These are phyloP conservation scores for Candida oleophila DNA, from an alignment of 805 yeast genomes.

Conservation along the genomic window DNA sequence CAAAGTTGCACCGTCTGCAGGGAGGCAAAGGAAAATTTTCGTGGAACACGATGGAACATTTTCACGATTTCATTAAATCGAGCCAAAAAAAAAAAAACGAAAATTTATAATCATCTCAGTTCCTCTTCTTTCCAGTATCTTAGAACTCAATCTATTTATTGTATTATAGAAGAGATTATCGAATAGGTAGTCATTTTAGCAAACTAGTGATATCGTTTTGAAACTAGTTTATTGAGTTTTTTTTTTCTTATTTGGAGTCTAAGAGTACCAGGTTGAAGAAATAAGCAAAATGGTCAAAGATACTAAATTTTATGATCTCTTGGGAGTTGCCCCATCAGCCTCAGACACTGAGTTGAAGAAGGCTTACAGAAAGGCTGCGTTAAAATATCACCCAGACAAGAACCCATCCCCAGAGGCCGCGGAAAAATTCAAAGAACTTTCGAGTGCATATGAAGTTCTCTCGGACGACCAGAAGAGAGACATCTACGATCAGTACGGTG, in stretches of 20 bases:
- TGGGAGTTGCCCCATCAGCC: slow-evolving; percentile 72
- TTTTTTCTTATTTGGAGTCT: background rate
- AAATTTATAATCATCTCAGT: background rate
- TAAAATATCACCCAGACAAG: slow-evolving; percentile 83
- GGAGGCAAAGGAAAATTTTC: slow-evolving; percentile 2
- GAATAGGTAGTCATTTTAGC: too few relatives aligned
- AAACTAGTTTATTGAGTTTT: background rate
- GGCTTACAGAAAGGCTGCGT: slow-evolving; percentile 79
- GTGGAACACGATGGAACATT: slow-evolving; percentile 1
- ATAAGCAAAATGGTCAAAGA: slow-evolving; percentile 64
- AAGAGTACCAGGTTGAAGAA: background rate
- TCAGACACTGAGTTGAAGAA: slow-evolving; percentile 72
- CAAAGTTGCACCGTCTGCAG: background rate
- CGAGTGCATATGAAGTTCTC: slow-evolving; percentile 85
- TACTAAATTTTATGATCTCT: slow-evolving; percentile 69
- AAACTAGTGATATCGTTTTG: background rate
- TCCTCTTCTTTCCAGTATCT: background rate
- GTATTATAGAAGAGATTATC: background rate
- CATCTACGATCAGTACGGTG: slow-evolving; percentile 85
- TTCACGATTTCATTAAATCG: background rate
- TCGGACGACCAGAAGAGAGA: slow-evolving; percentile 88
- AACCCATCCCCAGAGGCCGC: slow-evolving; percentile 87
- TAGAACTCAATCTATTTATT: background rate
- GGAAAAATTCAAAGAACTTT: slow-evolving; percentile 89
- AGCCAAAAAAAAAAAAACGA: background rate